A percentile compares a stretch with the other conserved stretches of the same genome.
Evolutionary conservation across 768 basidiomycete species (phyloP).

Genomic region (Sistotremastrum niveocremeum): DNA sequence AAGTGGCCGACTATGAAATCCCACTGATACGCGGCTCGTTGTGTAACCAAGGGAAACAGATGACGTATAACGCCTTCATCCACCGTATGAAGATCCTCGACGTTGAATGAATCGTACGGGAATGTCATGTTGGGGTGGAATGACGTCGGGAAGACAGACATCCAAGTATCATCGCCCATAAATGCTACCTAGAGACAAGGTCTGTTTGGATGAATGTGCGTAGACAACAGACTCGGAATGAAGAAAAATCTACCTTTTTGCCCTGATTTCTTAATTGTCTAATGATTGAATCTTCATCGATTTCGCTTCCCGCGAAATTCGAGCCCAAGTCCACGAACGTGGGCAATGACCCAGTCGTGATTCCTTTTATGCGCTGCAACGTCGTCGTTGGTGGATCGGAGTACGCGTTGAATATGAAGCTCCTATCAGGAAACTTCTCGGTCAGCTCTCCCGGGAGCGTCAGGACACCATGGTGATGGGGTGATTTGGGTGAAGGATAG

Average conservation of each 20-base stretch:
- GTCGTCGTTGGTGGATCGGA: constrained; percentile 94
- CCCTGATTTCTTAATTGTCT: constrained; percentile 50
- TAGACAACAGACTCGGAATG: constrained; percentile 1
- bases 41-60: constrained; percentile 59
- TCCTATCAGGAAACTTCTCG: constrained; percentile 44
- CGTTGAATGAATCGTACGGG: constrained; percentile 95
- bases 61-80: constrained; percentile 81
- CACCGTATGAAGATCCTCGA: constrained; percentile 93
- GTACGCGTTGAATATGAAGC: constrained; percentile 79
- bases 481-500: constrained; percentile 45
- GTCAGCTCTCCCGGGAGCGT: constrained; percentile 69
- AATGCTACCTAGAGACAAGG: constrained; percentile 51
- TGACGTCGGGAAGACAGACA: constrained; percentile 66
- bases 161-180: constrained; percentile 98
- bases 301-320: constrained; percentile 80
- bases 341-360: constrained; percentile 90
- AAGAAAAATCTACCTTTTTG: constrained; percentile 38
- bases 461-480: constrained; percentile 71
- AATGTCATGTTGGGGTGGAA: constrained; percentile 63
- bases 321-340: constrained; percentile 92
- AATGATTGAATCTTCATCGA: constrained; percentile 80
- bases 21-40: constrained; percentile 39
- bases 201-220: constrained; percentile 9
- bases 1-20: constrained; percentile 88
- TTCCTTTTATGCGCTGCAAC: constrained; percentile 85